Evolutionary conservation across 2,329 filamentous ascomycete species (phyloP).

Genomic region (Podosphaera aphanis): DNA sequence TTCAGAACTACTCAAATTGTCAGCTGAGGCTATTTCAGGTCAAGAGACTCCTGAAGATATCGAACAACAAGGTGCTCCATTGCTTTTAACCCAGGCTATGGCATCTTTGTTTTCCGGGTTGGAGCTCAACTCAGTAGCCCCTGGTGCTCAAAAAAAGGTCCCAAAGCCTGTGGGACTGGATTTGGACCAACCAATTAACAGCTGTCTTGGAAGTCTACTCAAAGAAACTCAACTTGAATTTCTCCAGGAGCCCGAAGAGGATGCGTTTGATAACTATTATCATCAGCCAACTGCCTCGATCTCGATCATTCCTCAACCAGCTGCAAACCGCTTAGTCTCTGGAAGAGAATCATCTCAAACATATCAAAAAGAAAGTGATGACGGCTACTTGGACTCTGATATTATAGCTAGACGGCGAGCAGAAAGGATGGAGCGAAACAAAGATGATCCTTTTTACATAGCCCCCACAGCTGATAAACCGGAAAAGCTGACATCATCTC

Average conservation of each 20-base stretch:
- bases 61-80: conserved; percentile 41
- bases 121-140: conserved; percentile 78
- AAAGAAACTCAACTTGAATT: conserved; percentile 26
- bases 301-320: conserved; percentile 27
- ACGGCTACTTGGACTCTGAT: conserved; percentile 47
- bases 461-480: conserved; percentile 32
- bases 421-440: conserved; percentile 60
- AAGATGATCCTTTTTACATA: conserved; percentile 93
- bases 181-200: conserved; percentile 61
- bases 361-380: conserved; percentile 35
- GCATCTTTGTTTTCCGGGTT: conserved; percentile 67
- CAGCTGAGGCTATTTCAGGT: conserved; percentile 52
- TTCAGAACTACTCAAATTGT: conserved; percentile 67
- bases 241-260: conserved; percentile 29
- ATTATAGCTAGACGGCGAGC: conserved; percentile 51
- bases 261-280: conserved; percentile 46
- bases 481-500: conserved; percentile 30
- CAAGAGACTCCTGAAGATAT: conserved; percentile 34
- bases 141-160: conserved; percentile 64
- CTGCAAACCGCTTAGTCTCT: conserved; percentile 26
- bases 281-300: conserved; percentile 25
- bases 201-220: conserved; percentile 45
- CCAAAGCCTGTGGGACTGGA: conserved; percentile 54
- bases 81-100: conserved; percentile 74
- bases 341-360: conserved; percentile 25